Percentiles rank a stretch among this genome's conserved stretches.
phyloP scores from a whole-genome alignment of 306 rosid species.

The Hylodesmum podocarpum region DNA sequence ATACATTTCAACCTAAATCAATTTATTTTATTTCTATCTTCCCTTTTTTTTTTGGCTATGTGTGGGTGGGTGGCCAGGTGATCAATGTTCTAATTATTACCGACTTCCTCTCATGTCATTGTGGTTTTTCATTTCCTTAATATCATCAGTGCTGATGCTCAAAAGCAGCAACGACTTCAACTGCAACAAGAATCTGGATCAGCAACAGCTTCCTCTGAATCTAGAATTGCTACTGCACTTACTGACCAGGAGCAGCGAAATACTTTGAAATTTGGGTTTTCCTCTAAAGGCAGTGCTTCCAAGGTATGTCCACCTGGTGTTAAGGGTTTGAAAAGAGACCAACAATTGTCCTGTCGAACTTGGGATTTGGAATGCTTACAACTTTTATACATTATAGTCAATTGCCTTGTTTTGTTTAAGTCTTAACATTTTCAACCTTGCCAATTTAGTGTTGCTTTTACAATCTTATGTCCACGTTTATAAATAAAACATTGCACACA shows the following conservation, averaged over 20 bases:
- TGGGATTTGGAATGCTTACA: constrained; percentile 11
- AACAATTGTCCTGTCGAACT: not conserved
- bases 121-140: constrained; percentile 21
- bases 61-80: not conserved
- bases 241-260: constrained; percentile 85
- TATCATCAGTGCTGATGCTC: constrained; percentile 74
- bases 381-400: not conserved
- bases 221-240: constrained; percentile 63
- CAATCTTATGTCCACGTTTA: not conserved
- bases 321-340: not conserved
- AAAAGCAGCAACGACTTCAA: constrained; percentile 72
- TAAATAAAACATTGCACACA: not conserved
- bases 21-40: not conserved
- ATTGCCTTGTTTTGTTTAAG: not conserved
- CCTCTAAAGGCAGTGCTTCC: constrained; percentile 76
- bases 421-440: not conserved
- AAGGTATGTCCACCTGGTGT: constrained; percentile 45
- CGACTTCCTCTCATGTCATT: not conserved
- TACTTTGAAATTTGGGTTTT: constrained; percentile 87
- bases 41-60: not conserved
- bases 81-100: not conserved
- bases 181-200: constrained; percentile 62
- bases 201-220: constrained; percentile 52
- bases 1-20: constrained; percentile 1
- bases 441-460: not conserved